Evolutionary conservation across 768 basidiomycete species (phyloP).

Genomic region (Dioszegia hungarica): DNA sequence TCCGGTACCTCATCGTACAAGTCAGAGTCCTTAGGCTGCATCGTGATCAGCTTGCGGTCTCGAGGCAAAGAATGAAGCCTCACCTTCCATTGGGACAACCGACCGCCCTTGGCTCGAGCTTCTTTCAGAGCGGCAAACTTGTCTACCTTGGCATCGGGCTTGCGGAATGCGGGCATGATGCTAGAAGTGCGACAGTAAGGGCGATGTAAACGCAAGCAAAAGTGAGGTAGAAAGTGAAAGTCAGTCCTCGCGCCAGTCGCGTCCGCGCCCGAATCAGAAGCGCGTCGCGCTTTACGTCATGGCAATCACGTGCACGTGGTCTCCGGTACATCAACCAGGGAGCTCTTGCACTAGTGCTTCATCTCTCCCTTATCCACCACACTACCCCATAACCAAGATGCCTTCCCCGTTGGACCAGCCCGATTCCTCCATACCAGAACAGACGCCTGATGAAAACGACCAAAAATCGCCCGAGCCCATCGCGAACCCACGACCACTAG

Average conservation of each 20-base stretch:
- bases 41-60: background rate
- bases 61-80: slow-evolving; percentile 2
- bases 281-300: too few relatives aligned
- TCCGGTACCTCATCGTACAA: slow-evolving; percentile 89
- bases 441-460: background rate
- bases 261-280: too few relatives aligned
- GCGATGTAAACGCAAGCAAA: background rate
- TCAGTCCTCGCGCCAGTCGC: slow-evolving; percentile 1
- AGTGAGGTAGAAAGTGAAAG: background rate
- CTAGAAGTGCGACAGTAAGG: background rate
- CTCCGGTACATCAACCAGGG: too few relatives aligned
- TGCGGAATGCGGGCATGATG: slow-evolving; percentile 3
- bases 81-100: slow-evolving; percentile 49
- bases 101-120: slow-evolving; percentile 46
- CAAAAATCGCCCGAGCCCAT: background rate
- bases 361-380: too few relatives aligned
- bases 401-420: background rate
- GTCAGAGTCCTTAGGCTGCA: slow-evolving; percentile 53
- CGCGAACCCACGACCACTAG: background rate
- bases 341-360: too few relatives aligned
- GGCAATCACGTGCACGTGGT: too few relatives aligned
- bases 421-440: background rate
- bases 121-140: slow-evolving; percentile 49
- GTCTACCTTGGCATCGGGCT: slow-evolving; percentile 17
- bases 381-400: too few relatives aligned